Base-by-base conservation (phyloP, 805 yeast genomes). In the Candida peoriensis region DNA sequence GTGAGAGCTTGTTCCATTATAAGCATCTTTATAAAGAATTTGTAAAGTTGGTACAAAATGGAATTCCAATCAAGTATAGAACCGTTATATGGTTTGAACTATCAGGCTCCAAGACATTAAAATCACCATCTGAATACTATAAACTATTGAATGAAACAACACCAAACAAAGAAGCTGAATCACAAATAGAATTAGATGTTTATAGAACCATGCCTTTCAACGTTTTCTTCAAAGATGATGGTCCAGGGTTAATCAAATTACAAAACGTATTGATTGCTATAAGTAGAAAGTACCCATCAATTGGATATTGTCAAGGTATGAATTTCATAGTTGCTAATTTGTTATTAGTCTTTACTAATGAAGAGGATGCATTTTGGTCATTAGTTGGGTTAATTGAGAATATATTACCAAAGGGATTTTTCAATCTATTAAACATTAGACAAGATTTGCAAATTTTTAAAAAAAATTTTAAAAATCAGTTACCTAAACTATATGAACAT, bases 221-320 rank as follows among this genome's bases (percentile, higher is more conserved):
- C 40, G 64, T 67, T 5, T 72, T 66, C 48, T 76, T 76, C 57
- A 67, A 68, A 13, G 59, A 60, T 29, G 68, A 73, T 9, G 80
- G 81, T 0, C 77, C 79, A 1, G 77, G 76, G n/a, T 64, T 67
- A 24, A 56, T 52, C 24, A 70, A 66, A 36, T 48, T 75, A 20
- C 58, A 70, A 27, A 56, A 71, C 12, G 65, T 76, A 6, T 52
- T 75, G 32, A 63, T 66, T 24, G 78, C 79, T 1, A 74, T 68
- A 43, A 64, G 68, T 14, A 58, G 65, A 6, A 63, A 71, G 39
- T 64, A 65, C 39, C 69, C 73, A 0, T 58, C 58, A 1, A 58
- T 74, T 28, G 81, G 81, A 1, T 75, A 75, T 48, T 69, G 75
- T 34, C 81, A 75, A 44, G 81, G 81, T 1, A 68, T 75, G 81